These are phyloP conservation scores for Calonectria crousiana DNA, from an alignment of 2,329 filamentous ascomycete genomes.

Conservation along the genomic window DNA sequence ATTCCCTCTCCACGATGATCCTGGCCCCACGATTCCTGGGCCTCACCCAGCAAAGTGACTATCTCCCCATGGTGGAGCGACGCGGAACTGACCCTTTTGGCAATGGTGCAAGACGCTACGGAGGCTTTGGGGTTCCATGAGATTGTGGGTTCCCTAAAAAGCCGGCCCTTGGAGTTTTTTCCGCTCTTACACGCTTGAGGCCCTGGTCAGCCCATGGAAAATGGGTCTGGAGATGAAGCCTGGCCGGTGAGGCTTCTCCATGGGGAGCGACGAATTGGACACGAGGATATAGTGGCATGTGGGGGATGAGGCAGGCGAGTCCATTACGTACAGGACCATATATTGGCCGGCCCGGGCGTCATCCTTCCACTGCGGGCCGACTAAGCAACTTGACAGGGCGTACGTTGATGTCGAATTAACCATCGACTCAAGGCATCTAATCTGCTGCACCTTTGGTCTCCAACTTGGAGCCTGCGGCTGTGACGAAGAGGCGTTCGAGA, in stretches of 20 bases:
- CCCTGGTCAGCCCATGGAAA: conserved; percentile 11
- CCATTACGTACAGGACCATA: conserved; percentile 37
- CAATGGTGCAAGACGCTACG: too few relatives aligned
- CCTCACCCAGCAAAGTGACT: conserved; percentile 27
- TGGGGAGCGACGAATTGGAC: conserved; percentile 24
- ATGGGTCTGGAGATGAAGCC: conserved; percentile 1
- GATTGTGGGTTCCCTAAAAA: conserved; percentile 2
- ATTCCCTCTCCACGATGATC: conserved; percentile 41
- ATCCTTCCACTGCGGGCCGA: conserved; percentile 35
- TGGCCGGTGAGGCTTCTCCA: conserved; percentile 28
- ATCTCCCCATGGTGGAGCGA: conserved; percentile 40
- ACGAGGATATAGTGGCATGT: conserved; percentile 26
- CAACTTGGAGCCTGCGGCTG: neutral
- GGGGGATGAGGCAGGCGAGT: conserved; percentile 32
- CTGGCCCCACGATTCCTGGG: conserved; percentile 28
- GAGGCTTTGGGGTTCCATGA: conserved; percentile 16
- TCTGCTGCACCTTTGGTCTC: too few relatives aligned
- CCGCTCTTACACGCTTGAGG: neutral
- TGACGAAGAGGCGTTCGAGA: conserved; percentile 17
- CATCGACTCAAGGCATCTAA: too few relatives aligned
- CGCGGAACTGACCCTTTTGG: too few relatives aligned
- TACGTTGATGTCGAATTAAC: too few relatives aligned
- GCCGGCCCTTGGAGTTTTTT: neutral
- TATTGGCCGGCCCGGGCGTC: conserved; percentile 32
- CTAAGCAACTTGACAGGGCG: neutral